Evolutionary conservation across 208 protist genomes (phyloP).

Genomic region (Trypanosoma platydactyli): DNA sequence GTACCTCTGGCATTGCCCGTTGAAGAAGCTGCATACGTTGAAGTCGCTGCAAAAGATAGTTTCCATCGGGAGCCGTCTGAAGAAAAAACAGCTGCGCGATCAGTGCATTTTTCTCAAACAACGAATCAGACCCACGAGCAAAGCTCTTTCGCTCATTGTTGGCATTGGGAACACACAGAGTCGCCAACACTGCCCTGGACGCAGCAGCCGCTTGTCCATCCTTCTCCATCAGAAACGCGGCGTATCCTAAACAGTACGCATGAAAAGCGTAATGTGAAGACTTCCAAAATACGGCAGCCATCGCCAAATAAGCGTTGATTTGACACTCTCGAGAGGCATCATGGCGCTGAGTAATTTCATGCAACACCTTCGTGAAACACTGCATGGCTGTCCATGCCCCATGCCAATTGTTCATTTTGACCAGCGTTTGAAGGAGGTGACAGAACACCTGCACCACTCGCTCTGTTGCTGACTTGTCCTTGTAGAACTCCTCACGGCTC

Average conservation of each 20-base stretch:
- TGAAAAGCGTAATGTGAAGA: constrained; percentile 68
- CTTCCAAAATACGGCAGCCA: constrained; percentile 70
- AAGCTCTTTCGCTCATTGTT: constrained; percentile 58
- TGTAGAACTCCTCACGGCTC: constrained; percentile 61
- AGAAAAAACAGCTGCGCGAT: constrained; percentile 67
- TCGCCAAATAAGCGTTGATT: constrained; percentile 50
- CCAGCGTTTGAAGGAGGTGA: constrained; percentile 46
- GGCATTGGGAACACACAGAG: constrained; percentile 54
- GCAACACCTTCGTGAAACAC: constrained; percentile 63
- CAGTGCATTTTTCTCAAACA: constrained; percentile 34
- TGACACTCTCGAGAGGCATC: constrained; percentile 21
- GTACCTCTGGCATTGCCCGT: constrained; percentile 24
- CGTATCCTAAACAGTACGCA: constrained; percentile 62
- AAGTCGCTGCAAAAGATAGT: constrained; percentile 30
- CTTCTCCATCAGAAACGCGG: constrained; percentile 42
- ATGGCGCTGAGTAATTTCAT: constrained; percentile 30
- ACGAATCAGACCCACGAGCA: constrained; percentile 34
- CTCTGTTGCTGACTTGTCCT: constrained; percentile 33
- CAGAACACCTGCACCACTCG: constrained; percentile 61
- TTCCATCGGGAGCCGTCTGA: constrained; percentile 35
- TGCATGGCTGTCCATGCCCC: constrained; percentile 49
- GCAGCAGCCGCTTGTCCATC: constrained; percentile 32
- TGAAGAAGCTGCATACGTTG: constrained; percentile 27
- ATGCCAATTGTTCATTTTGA: constrained; percentile 45
- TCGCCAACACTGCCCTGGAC: constrained; percentile 61